Conservation (phyloP, 2,329 filamentous ascomycete species). For the Colletotrichum karsti region DNA sequence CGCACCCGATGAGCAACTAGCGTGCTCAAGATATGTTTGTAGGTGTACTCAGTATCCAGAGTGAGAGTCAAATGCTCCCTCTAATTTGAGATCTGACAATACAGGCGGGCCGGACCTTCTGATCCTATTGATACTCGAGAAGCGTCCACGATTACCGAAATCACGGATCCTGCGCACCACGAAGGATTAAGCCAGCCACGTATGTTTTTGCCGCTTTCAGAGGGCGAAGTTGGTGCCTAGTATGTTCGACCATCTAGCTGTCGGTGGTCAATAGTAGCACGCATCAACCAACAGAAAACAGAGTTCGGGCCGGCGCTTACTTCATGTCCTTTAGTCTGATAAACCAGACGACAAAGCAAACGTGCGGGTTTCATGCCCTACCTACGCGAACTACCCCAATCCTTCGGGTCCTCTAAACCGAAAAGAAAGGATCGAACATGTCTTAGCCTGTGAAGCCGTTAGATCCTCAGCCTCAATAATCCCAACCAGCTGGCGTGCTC, state of each 20-base stretch:
- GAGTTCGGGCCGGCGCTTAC: background rate
- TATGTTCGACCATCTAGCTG: background rate
- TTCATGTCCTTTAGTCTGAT: background rate
- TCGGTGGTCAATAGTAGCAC: too few species aligned
- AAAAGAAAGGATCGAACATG: background rate
- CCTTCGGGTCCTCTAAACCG: background rate
- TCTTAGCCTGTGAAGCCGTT: background rate
- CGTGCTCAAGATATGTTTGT: too few species aligned
- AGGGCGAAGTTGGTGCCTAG: background rate
- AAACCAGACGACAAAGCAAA: background rate
- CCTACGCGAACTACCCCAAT: background rate
- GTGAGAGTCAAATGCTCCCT: too few species aligned
- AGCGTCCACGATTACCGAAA: background rate
- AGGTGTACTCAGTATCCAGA: too few species aligned
- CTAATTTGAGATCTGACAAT: background rate
- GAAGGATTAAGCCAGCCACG: background rate
- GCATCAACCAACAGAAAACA: background rate
- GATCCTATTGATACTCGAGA: background rate
- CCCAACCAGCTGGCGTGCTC: background rate
- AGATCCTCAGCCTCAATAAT: background rate
- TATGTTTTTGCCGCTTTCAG: too few species aligned
- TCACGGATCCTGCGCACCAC: background rate
- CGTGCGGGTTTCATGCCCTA: background rate
- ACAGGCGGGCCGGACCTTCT: background rate
- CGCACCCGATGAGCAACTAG: too few species aligned